Evolutionary conservation across 2,329 filamentous ascomycete genomes (phyloP), one percentile per base, ranked within the genome.

Genomic region (Remersonia thermophila): DNA sequence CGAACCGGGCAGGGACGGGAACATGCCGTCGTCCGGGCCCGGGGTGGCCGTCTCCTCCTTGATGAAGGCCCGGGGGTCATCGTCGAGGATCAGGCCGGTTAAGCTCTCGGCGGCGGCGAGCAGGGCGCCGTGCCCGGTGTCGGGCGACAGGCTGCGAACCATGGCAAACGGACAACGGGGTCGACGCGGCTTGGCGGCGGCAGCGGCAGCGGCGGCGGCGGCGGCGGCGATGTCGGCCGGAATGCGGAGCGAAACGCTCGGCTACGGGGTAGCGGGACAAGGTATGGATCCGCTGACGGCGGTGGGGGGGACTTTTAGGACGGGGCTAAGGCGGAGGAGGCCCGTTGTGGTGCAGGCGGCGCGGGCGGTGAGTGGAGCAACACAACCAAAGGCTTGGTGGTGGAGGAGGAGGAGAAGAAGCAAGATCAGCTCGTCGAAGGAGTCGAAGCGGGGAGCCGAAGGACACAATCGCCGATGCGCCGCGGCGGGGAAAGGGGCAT

Each of bases 11-110:
- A 23, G n/a, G n/a, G n/a, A n/a, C n/a, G n/a, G n/a, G n/a, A n/a
- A n/a, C n/a, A 23, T 6, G 5, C 20, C 5, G 20, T 23, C 20
- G 20, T 23, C 20, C 5, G 46, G 44, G 29, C 40, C 42, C 6
- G 31, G 16, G 4, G 40, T n/a, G n/a, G n/a, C n/a, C n/a, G n/a
- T 28, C 17, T 42, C 46, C 7, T 42, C 42, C 23, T 43, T 43
- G 31, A 43, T 31, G 11, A 43, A 42, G 11, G 27, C 23, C 3
- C 36, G 30, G 15, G 27, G 30, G 15, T 37, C 38, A 20, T 38
- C 34, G 17, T 41, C 42, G 17, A 46, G 17, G 13, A 41, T 31
- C 30, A 46, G 30, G 3, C 43, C 43, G 12, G 43, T 46, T 30
- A 46, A 13, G 31, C 26, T 35, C 16, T 40, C 33, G 31, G 38